Percentiles rank a stretch among this genome's conserved stretches.
Conservation (phyloP, 495 filamentous ascomycete species). For the Penicillium macrosclerotiorum region DNA sequence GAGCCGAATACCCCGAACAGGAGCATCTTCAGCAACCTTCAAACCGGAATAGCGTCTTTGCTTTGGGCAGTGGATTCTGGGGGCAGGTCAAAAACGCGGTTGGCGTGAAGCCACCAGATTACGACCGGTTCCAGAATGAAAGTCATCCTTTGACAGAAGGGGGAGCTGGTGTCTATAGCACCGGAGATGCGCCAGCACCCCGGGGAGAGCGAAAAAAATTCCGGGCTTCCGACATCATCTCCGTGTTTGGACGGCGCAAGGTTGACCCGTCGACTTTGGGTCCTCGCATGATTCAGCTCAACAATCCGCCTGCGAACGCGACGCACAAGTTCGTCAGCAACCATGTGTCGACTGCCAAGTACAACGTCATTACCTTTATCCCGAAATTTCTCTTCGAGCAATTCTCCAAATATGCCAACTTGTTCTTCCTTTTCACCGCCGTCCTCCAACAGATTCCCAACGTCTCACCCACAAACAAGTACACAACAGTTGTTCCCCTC, state of each 20-base stretch:
- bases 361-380: slow-evolving; percentile 91
- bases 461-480: slow-evolving; percentile 90
- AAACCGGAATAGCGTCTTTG: slow-evolving; percentile 83
- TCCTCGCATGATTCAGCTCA: slow-evolving; percentile 90
- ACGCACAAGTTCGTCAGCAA: slow-evolving; percentile 90
- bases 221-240: slow-evolving; percentile 77
- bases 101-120: slow-evolving; percentile 88
- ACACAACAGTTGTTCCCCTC: slow-evolving; percentile 93
- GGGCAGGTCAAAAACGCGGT: slow-evolving; percentile 86
- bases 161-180: slow-evolving; percentile 38
- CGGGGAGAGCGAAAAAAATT: slow-evolving; percentile 54
- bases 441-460: slow-evolving; percentile 93
- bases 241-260: slow-evolving; percentile 86
- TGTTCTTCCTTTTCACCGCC: slow-evolving; percentile 99
- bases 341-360: slow-evolving; percentile 96
- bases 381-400: slow-evolving; percentile 99
- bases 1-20: slow-evolving; percentile 58
- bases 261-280: slow-evolving; percentile 86
- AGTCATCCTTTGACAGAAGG: slow-evolving; percentile 83
- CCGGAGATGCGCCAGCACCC: slow-evolving; percentile 28
- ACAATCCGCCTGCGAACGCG: slow-evolving; percentile 93
- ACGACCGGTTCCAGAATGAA: slow-evolving; percentile 99
- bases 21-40: slow-evolving; percentile 56
- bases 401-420: slow-evolving; percentile 98
- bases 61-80: slow-evolving; percentile 80